A percentile compares a stretch with the other conserved stretches of the same genome.
Evolutionary conservation across 768 basidiomycete species (phyloP).

Genomic region (Xerocomellus intermedius): DNA sequence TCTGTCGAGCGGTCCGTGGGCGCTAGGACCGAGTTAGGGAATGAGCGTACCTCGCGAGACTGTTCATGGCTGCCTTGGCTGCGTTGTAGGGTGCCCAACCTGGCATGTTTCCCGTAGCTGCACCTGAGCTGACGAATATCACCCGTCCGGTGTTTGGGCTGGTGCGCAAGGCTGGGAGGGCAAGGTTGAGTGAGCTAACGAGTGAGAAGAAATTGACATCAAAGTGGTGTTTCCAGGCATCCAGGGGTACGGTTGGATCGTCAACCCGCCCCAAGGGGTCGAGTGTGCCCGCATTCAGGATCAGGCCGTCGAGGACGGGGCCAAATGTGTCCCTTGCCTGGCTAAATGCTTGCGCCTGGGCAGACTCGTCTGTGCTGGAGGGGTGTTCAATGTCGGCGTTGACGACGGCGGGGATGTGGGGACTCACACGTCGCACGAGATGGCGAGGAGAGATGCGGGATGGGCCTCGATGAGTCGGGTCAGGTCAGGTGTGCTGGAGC

Average conservation of each 20-base stretch:
- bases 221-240: constrained; percentile 70
- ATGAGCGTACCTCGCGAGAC: constrained; percentile 60
- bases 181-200: constrained; percentile 61
- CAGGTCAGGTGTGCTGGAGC: constrained; percentile 67
- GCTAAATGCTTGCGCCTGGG: constrained; percentile 54
- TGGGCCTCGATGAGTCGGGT: constrained; percentile 43
- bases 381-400: background rate
- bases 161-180: constrained; percentile 67
- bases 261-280: constrained; percentile 65
- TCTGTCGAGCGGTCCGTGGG: constrained; percentile 38
- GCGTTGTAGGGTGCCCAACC: constrained; percentile 86
- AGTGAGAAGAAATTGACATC: constrained; percentile 89
- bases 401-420: background rate
- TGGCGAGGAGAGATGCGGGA: constrained; percentile 43
- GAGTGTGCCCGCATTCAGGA: constrained; percentile 83
- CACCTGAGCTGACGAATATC: constrained; percentile 85
- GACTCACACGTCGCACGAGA: constrained; percentile 78
- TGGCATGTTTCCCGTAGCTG: constrained; percentile 61
- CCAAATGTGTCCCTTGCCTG: constrained; percentile 53
- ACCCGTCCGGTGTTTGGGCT: constrained; percentile 60
- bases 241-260: constrained; percentile 46
- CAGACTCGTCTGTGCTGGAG: constrained; percentile 56
- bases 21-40: constrained; percentile 5
- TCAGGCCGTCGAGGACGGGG: constrained; percentile 63
- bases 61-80: constrained; percentile 88